These are phyloP conservation scores for Spatholobus suberectus DNA, from an alignment of 306 rosid species.

Conservation along the genomic window DNA sequence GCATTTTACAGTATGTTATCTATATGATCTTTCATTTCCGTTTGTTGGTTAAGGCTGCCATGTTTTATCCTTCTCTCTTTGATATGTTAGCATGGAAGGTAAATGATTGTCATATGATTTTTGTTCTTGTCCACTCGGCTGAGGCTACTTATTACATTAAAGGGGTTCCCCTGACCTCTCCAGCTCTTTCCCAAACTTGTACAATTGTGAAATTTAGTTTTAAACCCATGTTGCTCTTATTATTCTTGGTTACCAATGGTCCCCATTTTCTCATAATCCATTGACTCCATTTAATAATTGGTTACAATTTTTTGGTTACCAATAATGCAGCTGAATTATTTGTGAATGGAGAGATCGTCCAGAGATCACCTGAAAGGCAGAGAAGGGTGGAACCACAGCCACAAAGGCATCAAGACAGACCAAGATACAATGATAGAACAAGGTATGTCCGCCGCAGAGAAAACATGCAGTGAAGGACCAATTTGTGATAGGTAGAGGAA, in stretches of 20 bases:
- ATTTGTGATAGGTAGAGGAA: constrained; percentile 1
- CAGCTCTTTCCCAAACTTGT: not conserved
- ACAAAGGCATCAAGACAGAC: constrained; percentile 84
- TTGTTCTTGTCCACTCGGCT: too few relatives aligned
- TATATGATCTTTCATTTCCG: not conserved
- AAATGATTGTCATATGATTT: too few relatives aligned
- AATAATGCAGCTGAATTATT: constrained; percentile 79
- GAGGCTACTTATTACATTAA: too few relatives aligned
- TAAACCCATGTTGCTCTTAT: not conserved
- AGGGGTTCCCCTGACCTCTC: too few relatives aligned
- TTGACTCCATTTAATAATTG: not conserved
- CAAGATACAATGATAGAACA: constrained; percentile 90
- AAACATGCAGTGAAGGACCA: constrained; percentile 58
- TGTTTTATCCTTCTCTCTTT: not conserved
- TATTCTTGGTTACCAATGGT: not conserved
- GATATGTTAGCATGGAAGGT: too few relatives aligned
- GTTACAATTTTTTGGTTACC: not conserved
- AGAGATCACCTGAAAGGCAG: constrained; percentile 94
- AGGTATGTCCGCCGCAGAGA: constrained; percentile 79
- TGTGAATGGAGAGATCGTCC: constrained; percentile 96
- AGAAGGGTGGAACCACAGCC: constrained; percentile 97
- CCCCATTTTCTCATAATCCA: not conserved
- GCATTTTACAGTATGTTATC: not conserved
- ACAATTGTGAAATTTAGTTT: not conserved
- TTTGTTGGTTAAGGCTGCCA: not conserved